Percentiles rank a stretch among this genome's conserved stretches.
Conservation (phyloP, 1,284 basidiomycete genomes). For the Naganishia albida region DNA sequence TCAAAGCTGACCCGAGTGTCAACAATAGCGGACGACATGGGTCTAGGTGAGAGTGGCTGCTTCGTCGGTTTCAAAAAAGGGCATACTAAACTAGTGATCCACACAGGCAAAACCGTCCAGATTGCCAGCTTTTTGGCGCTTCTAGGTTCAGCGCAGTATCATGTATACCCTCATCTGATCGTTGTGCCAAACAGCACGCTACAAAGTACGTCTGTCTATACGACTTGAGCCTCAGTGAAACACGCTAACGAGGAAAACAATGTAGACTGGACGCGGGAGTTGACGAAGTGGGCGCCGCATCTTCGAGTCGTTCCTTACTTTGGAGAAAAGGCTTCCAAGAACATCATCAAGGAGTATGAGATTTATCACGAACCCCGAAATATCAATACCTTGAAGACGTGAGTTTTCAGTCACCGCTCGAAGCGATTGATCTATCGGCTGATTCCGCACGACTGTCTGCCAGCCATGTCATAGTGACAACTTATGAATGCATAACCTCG, state of each 20-base stretch:
- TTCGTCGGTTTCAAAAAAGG: background rate
- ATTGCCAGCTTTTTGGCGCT: slow-evolving; percentile 82
- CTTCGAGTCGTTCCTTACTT: slow-evolving; percentile 79
- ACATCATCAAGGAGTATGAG: slow-evolving; percentile 80
- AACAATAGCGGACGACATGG: slow-evolving; percentile 82
- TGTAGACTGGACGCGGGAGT: slow-evolving; percentile 65
- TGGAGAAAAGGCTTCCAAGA: slow-evolving; percentile 50
- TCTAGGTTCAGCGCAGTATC: slow-evolving; percentile 61
- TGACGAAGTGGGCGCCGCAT: slow-evolving; percentile 85
- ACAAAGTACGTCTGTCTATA: slow-evolving; percentile 68
- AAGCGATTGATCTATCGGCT: slow-evolving; percentile 66
- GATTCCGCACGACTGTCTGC: background rate
- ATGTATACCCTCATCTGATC: slow-evolving; percentile 74
- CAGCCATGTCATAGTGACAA: slow-evolving; percentile 79
- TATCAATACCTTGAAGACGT: slow-evolving; percentile 52
- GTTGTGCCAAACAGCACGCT: slow-evolving; percentile 94
- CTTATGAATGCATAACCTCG: slow-evolving; percentile 76
- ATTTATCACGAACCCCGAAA: slow-evolving; percentile 62
- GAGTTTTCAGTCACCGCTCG: slow-evolving; percentile 37
- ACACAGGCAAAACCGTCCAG: slow-evolving; percentile 65
- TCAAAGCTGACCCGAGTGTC: slow-evolving; percentile 46
- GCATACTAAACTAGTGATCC: too few relatives aligned
- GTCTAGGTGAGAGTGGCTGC: slow-evolving; percentile 61
- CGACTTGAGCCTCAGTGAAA: too few relatives aligned
- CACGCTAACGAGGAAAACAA: too few relatives aligned